Base-by-base conservation (phyloP, 805 yeast genomes). In the Schwanniomyces vanrijiae region DNA sequence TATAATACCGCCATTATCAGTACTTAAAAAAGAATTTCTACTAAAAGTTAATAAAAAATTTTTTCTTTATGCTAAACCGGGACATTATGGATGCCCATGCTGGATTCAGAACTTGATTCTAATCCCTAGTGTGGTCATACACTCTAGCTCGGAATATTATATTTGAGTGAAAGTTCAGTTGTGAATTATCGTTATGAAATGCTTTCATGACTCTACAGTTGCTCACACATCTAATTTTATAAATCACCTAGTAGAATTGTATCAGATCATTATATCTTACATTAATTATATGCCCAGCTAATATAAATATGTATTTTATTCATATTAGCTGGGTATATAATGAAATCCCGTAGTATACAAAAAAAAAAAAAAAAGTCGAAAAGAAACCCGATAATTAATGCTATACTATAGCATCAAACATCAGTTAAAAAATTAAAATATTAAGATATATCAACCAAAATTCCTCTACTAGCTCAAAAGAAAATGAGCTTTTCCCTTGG, bases 141-240 rank as follows among this genome's bases (percentile, higher is more conserved):
- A 55, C 65, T 60, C 62, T 60, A 55, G 54, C 65, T 64, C 54
- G 64, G 60, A 24, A 62, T 52, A 61, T 46, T 22, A 28, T 34
- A 55, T 19, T 43, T 42, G 52, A 51, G 51, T 42, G 33, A 40
- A 40, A 51, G 56, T 55, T 55, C 57, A 47, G 59, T 55, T 51
- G 46, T 41, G 53, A 44, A 48, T 51, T 33, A 43, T 46, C 43
- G 40, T 40, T 14, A 35, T 35, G 43, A 49, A 8, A 41, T 51
- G 53, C 45, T 43, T 46, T 43, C 38, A 40, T 44, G 53, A 47
- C 60, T 49, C 59, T 58, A 58, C 60, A 48, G 38, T 42, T 47
- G 47, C 55, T 53, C 58, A 44, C n/a, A 58, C 60, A 58, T 45
- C 35, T 26, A 26, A 26, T 6, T 13, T 10, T 26, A 5, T 22